phyloP scores from a whole-genome alignment of 2,329 filamentous ascomycete species.

The Xylaria sp. region DNA sequence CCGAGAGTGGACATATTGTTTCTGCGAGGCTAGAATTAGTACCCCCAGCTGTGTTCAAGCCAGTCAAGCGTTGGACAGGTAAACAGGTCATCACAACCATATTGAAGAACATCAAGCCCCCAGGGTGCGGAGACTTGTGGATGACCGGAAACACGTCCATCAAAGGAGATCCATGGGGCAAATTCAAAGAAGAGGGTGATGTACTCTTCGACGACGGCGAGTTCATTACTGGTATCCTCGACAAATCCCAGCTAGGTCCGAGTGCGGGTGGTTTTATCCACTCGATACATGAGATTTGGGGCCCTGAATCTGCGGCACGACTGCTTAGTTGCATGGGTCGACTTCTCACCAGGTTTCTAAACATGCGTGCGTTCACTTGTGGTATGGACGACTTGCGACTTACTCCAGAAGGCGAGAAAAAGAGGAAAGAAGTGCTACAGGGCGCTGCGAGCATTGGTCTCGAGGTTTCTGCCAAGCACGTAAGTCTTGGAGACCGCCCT shows the following conservation, averaged over 20 bases:
- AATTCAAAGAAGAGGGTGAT: slow-evolving; percentile 74
- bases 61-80: slow-evolving; percentile 85
- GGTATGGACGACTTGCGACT: slow-evolving; percentile 95
- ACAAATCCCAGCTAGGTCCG: slow-evolving; percentile 94
- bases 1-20: slow-evolving; percentile 87
- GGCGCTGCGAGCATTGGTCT: slow-evolving; percentile 74
- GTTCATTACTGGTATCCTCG: slow-evolving; percentile 86
- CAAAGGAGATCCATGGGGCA: slow-evolving; percentile 78
- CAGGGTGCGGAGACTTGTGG: slow-evolving; percentile 75
- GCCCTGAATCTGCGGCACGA: slow-evolving; percentile 83
- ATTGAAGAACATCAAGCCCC: slow-evolving; percentile 86
- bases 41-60: slow-evolving; percentile 81
- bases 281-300: slow-evolving; percentile 91
- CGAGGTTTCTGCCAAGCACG: slow-evolving; percentile 83
- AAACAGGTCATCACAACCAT: slow-evolving; percentile 96
- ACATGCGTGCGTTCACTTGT: slow-evolving; percentile 95
- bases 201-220: slow-evolving; percentile 89
- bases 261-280: slow-evolving; percentile 87
- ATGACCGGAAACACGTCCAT: slow-evolving; percentile 82
- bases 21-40: slow-evolving; percentile 82
- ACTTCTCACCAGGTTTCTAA: slow-evolving; percentile 84
- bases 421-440: slow-evolving; percentile 70
- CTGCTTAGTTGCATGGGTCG: slow-evolving; percentile 88
- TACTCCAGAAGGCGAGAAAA: slow-evolving; percentile 76
- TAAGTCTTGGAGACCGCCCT: slow-evolving; percentile 74